Evolutionary conservation across 768 basidiomycete species (phyloP), one percentile per base, ranked within the genome.

Genomic region (Kwoniella botswanensis): DNA sequence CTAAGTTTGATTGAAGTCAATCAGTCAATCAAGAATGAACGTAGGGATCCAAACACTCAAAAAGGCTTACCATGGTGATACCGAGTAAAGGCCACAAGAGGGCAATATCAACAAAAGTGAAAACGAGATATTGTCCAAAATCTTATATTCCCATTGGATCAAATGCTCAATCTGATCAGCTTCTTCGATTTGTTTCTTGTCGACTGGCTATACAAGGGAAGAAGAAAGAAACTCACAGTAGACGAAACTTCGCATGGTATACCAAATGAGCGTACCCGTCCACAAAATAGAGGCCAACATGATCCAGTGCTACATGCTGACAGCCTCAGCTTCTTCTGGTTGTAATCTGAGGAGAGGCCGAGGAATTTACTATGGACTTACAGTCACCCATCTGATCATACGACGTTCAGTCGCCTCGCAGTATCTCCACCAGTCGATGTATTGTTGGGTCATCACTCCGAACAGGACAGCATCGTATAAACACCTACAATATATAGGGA

Each of bases 361-460:
- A 29, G 29, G 29, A 6, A 29, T 29, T 6, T 29, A 6, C 3
- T n/a, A 22, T 43, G 15, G 22, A 66, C 65, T 43, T 24, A 66
- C 65, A 10, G 65, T 66, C 13, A 66, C 13, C 54, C 55, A 66
- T 18, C 22, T 66, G 12, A 43, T 43, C 9, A 24, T 13, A 6
- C 42, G 18, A 5, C 56, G 29, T 18, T 66, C 65, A 21, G 53
- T 66, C 18, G 54, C 35, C 11, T 41, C 18, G 18, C 54, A 66
- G 22, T 35, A 66, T 10, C 12, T 54, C 54, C 65, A 66, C 65
- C 66, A 67, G 43, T 43, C 58, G 15, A 35, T 22, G 6, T 67
- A 67, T n/a, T 67, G 66, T 24, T 67, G 66, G 3, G 66, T 46
- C 44, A 67, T 5, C 10, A 59, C 58, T 1, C 65, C 65, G 24